Percentiles rank a stretch among this genome's conserved stretches.
These are phyloP conservation scores for Botryosphaeria dothidea DNA, from an alignment of 2,329 filamentous ascomycete genomes.

Conservation along the genomic window DNA sequence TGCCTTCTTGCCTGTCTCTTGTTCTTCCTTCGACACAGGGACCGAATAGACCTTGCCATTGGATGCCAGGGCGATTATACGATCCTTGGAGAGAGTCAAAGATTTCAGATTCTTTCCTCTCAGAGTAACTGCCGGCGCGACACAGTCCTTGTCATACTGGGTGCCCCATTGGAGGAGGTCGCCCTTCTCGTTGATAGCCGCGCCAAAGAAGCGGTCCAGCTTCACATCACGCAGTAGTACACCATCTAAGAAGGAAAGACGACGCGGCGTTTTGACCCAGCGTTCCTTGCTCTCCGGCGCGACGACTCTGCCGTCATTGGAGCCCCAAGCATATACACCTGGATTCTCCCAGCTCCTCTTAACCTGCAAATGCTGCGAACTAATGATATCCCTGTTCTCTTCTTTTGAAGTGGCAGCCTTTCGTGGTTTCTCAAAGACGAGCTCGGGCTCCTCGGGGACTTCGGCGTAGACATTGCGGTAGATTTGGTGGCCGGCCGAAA, in stretches of 20 bases:
- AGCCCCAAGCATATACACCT: conserved; percentile 92
- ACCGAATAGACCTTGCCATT: conserved; percentile 82
- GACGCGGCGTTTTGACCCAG: conserved; percentile 75
- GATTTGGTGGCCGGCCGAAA: conserved; percentile 7
- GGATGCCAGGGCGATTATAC: conserved; percentile 75
- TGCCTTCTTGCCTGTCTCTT: conserved; percentile 63
- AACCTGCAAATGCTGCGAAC: conserved; percentile 84
- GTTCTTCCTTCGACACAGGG: conserved; percentile 73
- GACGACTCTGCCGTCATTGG: conserved; percentile 80
- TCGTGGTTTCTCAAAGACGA: conserved; percentile 66
- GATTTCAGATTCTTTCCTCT: conserved; percentile 78
- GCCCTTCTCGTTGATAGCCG: conserved; percentile 82
- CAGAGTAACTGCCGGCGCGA: conserved; percentile 69
- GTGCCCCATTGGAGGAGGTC: conserved; percentile 91
- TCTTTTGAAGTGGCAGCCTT: conserved; percentile 61
- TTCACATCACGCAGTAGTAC: conserved; percentile 85
- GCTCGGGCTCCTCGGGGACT: conserved; percentile 40
- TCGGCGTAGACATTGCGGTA: conserved; percentile 50
- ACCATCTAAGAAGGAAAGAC: conserved; percentile 81
- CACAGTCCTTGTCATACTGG: conserved; percentile 67
- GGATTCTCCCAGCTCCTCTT: conserved; percentile 79
- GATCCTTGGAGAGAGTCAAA: conserved; percentile 76
- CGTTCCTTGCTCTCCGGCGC: conserved; percentile 78
- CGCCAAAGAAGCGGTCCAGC: conserved; percentile 78
- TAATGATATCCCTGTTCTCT: conserved; percentile 73